Percentiles rank a stretch among this genome's conserved stretches.
These are phyloP conservation scores for Cicer chorassanicum DNA, from an alignment of 306 rosid genomes.

Conservation along the genomic window DNA sequence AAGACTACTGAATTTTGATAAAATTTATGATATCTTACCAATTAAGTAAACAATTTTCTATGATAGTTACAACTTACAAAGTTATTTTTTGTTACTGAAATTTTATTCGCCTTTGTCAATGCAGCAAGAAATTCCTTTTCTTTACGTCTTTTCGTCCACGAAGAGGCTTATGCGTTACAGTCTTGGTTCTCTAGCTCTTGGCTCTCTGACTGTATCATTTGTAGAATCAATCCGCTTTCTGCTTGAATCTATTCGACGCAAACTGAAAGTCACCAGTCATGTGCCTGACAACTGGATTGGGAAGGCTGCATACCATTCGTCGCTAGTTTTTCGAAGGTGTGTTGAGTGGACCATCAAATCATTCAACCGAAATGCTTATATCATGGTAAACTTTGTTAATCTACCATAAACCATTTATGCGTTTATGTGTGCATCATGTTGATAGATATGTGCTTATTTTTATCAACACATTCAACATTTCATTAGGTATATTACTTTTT, in stretches of 20 bases:
- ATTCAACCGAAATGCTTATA: conserved; percentile 92
- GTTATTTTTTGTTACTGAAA: conserved; percentile 28
- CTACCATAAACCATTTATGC: conserved; percentile 23
- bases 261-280: conserved; percentile 66
- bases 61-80: background rate
- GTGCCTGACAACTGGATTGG: conserved; percentile 70
- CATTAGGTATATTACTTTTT: conserved; percentile 12
- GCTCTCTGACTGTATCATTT: conserved; percentile 82
- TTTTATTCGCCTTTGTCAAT: conserved; percentile 42
- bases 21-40: too few species aligned
- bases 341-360: conserved; percentile 89
- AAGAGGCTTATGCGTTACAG: conserved; percentile 74
- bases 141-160: conserved; percentile 84
- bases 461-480: conserved; percentile 6
- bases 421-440: conserved; percentile 25
- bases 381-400: conserved; percentile 67
- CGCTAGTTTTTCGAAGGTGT: conserved; percentile 63
- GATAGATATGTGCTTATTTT: conserved; percentile 19
- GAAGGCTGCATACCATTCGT: conserved; percentile 58
- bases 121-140: conserved; percentile 93
- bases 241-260: conserved; percentile 89
- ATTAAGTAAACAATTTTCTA: background rate
- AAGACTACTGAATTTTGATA: background rate
- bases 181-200: conserved; percentile 97
- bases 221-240: conserved; percentile 85